Evolutionary conservation across 495 filamentous ascomycete genomes (phyloP).

Genomic region (Trypethelium eluteriae): DNA sequence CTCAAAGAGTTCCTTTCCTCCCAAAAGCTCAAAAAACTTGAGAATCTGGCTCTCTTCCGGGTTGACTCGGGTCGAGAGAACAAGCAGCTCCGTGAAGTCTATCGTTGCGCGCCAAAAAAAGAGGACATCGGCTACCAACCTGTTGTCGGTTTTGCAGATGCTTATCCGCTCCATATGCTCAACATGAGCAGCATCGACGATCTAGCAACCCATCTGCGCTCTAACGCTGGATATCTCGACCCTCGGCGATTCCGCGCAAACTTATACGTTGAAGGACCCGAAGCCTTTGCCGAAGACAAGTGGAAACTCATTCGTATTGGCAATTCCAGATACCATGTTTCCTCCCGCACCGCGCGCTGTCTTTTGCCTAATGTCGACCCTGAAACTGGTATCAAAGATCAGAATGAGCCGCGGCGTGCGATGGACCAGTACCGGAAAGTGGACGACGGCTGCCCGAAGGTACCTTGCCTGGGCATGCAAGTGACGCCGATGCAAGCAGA

Average conservation of each 20-base stretch:
- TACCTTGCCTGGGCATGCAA: conserved; percentile 79
- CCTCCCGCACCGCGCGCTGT: conserved; percentile 67
- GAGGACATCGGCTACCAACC: conserved; percentile 66
- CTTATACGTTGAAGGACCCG: conserved; percentile 61
- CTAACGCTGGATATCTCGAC: conserved; percentile 41
- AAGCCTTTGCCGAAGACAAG: conserved; percentile 61
- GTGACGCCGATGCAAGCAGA: conserved; percentile 54
- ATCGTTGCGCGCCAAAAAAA: conserved; percentile 65
- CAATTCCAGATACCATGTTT: conserved; percentile 46
- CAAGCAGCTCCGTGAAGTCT: conserved; percentile 55
- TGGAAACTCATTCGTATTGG: conserved; percentile 69
- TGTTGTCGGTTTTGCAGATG: conserved; percentile 73
- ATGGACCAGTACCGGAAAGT: conserved; percentile 62
- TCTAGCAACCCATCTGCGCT: conserved; percentile 35
- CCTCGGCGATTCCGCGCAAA: conserved; percentile 75
- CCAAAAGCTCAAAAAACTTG: conserved; percentile 32
- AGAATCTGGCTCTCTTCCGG: conserved; percentile 65
- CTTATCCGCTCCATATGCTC: conserved; percentile 79
- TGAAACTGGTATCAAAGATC: conserved; percentile 60
- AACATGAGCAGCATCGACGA: conserved; percentile 67
- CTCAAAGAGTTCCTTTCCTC: conserved; percentile 52
- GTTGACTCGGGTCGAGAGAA: conserved; percentile 42
- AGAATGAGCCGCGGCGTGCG: conserved; percentile 63
- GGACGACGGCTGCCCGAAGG: conserved; percentile 60
- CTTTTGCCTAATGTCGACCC: conserved; percentile 78